A percentile compares a stretch with the other conserved stretches of the same genome.
Evolutionary conservation across 2,329 filamentous ascomycete species (phyloP).

Genomic region (Leptographium galeiforme): DNA sequence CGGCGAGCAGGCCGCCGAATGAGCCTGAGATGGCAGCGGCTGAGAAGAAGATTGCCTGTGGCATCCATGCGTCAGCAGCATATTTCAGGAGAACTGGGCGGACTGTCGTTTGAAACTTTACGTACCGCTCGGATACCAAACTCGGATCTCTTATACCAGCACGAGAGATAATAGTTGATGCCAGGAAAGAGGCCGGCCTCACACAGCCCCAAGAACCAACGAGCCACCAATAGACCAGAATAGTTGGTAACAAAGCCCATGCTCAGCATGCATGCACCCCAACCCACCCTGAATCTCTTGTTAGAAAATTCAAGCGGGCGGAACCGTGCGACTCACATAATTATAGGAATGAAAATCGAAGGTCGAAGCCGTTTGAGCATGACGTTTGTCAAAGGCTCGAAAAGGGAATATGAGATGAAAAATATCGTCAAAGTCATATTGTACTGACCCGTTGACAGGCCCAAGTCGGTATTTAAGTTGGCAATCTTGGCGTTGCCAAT

Average conservation of each 20-base stretch:
- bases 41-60: slow-evolving; percentile 60
- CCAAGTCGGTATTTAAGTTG: slow-evolving; percentile 38
- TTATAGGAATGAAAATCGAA: slow-evolving; percentile 65
- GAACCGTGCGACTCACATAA: slow-evolving; percentile 46
- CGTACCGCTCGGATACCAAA: slow-evolving; percentile 51
- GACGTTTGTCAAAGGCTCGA: slow-evolving; percentile 67
- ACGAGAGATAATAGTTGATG: slow-evolving; percentile 56
- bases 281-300: slow-evolving; percentile 31
- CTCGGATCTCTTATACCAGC: slow-evolving; percentile 67
- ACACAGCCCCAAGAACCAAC: slow-evolving; percentile 58
- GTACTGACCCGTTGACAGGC: slow-evolving; percentile 51
- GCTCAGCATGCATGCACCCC: slow-evolving; percentile 56
- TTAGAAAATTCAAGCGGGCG: neutral
- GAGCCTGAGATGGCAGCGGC: slow-evolving; percentile 64
- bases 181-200: slow-evolving; percentile 67
- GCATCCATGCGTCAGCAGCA: neutral
- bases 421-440: slow-evolving; percentile 70
- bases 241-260: slow-evolving; percentile 55
- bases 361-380: slow-evolving; percentile 65
- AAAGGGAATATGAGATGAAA: slow-evolving; percentile 72
- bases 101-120: neutral
- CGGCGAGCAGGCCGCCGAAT: slow-evolving; percentile 57
- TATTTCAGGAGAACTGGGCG: neutral
- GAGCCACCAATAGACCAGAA: slow-evolving; percentile 50
- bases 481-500: slow-evolving; percentile 58